phyloP scores from a whole-genome alignment of 116 monocot genomes.

The Iris pallida region DNA sequence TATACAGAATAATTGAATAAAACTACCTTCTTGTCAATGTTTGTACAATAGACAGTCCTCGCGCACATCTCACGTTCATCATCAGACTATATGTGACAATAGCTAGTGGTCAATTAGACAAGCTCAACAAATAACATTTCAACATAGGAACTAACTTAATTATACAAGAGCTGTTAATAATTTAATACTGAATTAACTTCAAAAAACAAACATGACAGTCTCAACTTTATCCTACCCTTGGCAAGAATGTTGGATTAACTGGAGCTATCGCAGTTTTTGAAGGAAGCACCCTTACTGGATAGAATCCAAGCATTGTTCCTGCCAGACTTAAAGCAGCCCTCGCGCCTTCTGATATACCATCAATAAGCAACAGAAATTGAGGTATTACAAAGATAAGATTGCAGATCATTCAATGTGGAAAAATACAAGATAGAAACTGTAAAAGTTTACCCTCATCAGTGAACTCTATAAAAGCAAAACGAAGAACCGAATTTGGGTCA shows the following conservation, averaged over 20 bases:
- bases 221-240: conserved; percentile 33
- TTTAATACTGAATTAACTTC: not conserved
- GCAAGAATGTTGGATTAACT: conserved; percentile 55
- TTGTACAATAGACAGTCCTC: conserved; percentile 73
- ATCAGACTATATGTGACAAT: conserved; percentile 33
- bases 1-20: not conserved
- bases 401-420: not conserved
- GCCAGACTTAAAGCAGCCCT: conserved; percentile 55
- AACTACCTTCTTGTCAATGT: conserved; percentile 65
- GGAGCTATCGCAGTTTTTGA: conserved; percentile 83
- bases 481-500: conserved; percentile 75
- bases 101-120: not conserved
- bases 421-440: not conserved
- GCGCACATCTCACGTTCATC: conserved; percentile 80
- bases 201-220: not conserved
- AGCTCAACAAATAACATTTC: not conserved
- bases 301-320: conserved; percentile 70
- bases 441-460: conserved; percentile 52
- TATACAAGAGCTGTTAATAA: not conserved
- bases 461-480: conserved; percentile 80
- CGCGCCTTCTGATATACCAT: conserved; percentile 43
- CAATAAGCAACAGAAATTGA: not conserved
- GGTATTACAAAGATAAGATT: not conserved
- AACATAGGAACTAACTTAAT: not conserved
- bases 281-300: conserved; percentile 72